Evolutionary conservation across 2,329 filamentous ascomycete genomes (phyloP), one percentile per base, ranked within the genome.

Genomic region (Colletotrichum eremochloae): DNA sequence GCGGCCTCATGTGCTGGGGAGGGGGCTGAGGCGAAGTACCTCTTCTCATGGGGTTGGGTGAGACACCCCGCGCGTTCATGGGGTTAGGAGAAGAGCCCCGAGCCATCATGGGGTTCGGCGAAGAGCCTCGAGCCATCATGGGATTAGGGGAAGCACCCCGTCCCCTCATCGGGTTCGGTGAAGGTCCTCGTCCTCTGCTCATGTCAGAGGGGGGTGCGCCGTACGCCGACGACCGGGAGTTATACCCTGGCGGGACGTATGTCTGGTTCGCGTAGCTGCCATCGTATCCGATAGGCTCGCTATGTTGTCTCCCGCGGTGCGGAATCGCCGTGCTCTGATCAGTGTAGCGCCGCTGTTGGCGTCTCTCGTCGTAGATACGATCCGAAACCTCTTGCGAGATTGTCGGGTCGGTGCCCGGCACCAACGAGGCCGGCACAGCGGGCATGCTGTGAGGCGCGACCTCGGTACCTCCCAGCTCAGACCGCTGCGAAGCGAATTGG

Each of bases 351-450:
- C 82, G 79, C 33, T 86, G 84, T 36, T 83, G 81, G 9, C 84
- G 85, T 65, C 86, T 85, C 31, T 90, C 89, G 58, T 89, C 84
- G 57, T 89, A 85, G 61, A 89, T 86, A n/a, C 87, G 84, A 3
- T 90, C 87, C 1, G 87, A 82, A n/a, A 90, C 83, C 75, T 91
- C 88, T 66, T 87, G 85, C 1, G 88, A 85, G 46, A 90, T 80
- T 24, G 78, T 79, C 4, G 88, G 87, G 73, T 92, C 89, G 36
- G 90, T 83, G 4, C 89, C 90, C n/a, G 90, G 87, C 9, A 92
- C 86, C 31, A 92, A 81, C 4, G 89, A 88, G 1, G 88, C 79
- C 5, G 90, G 90, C 2, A 91, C 82, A 5, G 84, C 78, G 1
- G 87, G 85, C 29, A 86, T 74, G 5, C 78, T 81, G 76, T 88